These are phyloP conservation scores for Colletotrichum caudatum DNA, from an alignment of 2,329 filamentous ascomycete genomes.

Conservation along the genomic window DNA sequence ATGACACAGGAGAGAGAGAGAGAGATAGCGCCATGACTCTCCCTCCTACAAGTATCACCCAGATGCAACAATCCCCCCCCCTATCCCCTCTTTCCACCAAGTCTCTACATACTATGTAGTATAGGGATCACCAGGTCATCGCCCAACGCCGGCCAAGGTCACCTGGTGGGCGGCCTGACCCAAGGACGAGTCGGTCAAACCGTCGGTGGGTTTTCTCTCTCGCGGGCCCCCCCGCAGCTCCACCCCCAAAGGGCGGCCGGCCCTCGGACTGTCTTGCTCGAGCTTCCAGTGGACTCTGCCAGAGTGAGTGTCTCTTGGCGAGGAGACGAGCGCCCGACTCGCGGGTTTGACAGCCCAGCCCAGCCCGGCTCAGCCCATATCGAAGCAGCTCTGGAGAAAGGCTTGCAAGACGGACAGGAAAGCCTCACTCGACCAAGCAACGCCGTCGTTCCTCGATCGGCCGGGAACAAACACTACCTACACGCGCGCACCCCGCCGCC, in stretches of 20 bases:
- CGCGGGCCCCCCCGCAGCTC: constrained; percentile 8
- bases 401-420: background rate
- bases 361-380: constrained; percentile 11
- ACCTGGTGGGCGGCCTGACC: background rate
- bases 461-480: background rate
- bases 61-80: constrained; percentile 1
- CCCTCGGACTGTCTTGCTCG: constrained; percentile 17
- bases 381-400: background rate
- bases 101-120: background rate
- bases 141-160: constrained; percentile 27
- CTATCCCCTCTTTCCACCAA: no score
- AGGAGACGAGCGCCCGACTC: constrained; percentile 7
- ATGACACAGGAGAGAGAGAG: constrained; percentile 14
- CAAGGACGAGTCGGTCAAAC: background rate
- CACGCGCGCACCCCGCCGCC: background rate
- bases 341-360: constrained; percentile 8
- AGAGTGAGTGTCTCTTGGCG: background rate
- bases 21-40: constrained; percentile 33
- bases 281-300: background rate
- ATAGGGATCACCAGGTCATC: background rate
- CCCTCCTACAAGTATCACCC: constrained; percentile 23
- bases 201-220: constrained; percentile 6
- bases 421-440: background rate
- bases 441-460: background rate
- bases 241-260: background rate